Conservation (phyloP, 768 basidiomycete species). For the Pisolithus orientalis region DNA sequence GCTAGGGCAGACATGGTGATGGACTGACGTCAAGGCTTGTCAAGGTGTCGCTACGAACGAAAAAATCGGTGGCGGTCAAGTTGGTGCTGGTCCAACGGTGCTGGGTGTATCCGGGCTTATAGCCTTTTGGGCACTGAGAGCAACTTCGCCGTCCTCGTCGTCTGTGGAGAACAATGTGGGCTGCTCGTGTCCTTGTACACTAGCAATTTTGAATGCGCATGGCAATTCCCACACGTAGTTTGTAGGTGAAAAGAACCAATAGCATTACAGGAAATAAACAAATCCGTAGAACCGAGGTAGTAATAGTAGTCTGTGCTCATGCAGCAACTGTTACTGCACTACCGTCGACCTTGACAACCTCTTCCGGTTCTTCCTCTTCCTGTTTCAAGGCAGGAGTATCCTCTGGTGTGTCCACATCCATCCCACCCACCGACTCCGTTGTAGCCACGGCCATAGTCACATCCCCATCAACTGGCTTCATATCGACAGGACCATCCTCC, state of each 20-base stretch:
- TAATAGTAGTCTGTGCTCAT: conserved; percentile 6
- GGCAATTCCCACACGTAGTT: background rate
- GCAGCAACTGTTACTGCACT: conserved; percentile 13
- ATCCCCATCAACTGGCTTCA: conserved; percentile 18
- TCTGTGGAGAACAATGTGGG: background rate
- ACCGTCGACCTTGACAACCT: conserved; percentile 1
- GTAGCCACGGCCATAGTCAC: conserved; percentile 26
- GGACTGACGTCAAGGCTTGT: background rate
- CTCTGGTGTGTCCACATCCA: conserved; percentile 1
- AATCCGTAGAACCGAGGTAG: background rate
- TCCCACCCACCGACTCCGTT: conserved; percentile 3
- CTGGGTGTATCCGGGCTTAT: too few relatives aligned
- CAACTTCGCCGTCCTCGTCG: background rate
- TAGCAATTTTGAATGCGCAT: too few relatives aligned
- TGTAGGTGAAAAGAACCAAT: background rate
- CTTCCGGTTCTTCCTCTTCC: conserved; percentile 5
- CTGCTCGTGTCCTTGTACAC: background rate
- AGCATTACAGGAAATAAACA: conserved; percentile 4
- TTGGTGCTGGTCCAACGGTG: too few relatives aligned
- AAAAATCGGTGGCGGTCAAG: too few relatives aligned
- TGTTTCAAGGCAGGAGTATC: conserved; percentile 3
- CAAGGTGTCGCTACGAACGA: background rate
- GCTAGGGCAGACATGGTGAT: conserved; percentile 25
- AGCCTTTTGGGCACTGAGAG: background rate
- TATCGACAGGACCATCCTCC: conserved; percentile 20